Evolutionary conservation across 306 rosid genomes (phyloP).

Genomic region (Prosopis cineraria): DNA sequence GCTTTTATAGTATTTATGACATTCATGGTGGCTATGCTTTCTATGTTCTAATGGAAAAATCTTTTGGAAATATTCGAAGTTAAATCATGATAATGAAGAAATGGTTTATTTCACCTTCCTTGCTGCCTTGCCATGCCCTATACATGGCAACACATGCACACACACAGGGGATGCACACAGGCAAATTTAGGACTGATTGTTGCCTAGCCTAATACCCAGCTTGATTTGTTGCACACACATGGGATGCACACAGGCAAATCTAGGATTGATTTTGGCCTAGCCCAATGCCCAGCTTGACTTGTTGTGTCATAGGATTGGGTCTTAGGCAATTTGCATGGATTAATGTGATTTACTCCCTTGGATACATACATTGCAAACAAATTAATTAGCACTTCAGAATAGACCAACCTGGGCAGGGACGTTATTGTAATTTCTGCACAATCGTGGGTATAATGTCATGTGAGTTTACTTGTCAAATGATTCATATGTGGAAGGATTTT

Average conservation of each 20-base stretch:
- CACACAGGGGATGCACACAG: neutral
- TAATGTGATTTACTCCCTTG: neutral
- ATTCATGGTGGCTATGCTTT: constrained; percentile 6
- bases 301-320: neutral
- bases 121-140: neutral
- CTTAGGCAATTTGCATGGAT: neutral
- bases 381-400: neutral
- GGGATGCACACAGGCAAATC: neutral
- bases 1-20: constrained; percentile 5
- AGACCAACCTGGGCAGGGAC: constrained; percentile 9
- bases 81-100: neutral
- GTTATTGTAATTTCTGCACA: constrained; percentile 12
- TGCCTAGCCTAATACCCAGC: neutral
- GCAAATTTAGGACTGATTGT: neutral
- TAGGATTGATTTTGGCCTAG: neutral
- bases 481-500: constrained; percentile 14
- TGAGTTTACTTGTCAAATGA: constrained; percentile 12
- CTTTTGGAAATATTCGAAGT: neutral
- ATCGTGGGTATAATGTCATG: constrained; percentile 7
- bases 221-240: neutral
- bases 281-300: neutral
- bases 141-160: neutral
- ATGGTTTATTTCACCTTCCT: neutral
- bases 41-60: neutral
- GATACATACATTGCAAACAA: constrained; percentile 4